phyloP scores from a whole-genome alignment of 1,139 yeast genomes.

The Saccharomyces hybrid region DNA sequence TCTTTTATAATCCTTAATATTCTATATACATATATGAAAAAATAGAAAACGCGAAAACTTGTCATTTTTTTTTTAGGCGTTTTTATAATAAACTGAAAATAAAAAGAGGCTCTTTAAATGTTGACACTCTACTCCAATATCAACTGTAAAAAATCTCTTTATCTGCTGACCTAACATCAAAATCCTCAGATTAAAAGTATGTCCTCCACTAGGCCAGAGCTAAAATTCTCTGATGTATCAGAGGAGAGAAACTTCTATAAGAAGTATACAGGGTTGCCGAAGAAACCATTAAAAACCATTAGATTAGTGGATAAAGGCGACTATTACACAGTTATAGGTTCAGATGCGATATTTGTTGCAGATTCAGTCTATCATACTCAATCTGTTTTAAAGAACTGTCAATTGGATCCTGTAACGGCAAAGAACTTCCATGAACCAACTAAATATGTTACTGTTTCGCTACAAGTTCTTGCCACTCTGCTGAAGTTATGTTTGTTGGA shows the following conservation, averaged over 20 bases:
- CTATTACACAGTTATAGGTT: slow-evolving; percentile 65
- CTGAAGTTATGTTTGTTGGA: slow-evolving; percentile 62
- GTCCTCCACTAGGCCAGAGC: slow-evolving; percentile 64
- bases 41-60: background rate
- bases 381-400: slow-evolving; percentile 59
- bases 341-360: slow-evolving; percentile 76
- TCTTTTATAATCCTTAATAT: background rate
- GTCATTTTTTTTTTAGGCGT: background rate
- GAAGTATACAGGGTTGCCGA: slow-evolving; percentile 47
- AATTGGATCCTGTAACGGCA: slow-evolving; percentile 32
- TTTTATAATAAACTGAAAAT: background rate
- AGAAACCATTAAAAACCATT: slow-evolving; percentile 43
- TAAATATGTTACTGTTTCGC: slow-evolving; percentile 69
- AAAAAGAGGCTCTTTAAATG: background rate
- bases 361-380: slow-evolving; percentile 76
- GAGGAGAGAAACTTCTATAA: slow-evolving; percentile 50
- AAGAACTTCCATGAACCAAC: slow-evolving; percentile 37
- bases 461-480: slow-evolving; percentile 61
- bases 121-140: background rate
- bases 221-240: slow-evolving; percentile 54
- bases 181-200: slow-evolving; percentile 22
- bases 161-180: background rate
- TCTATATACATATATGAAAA: background rate
- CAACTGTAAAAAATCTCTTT: background rate
- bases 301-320: slow-evolving; percentile 73